phyloP scores from a whole-genome alignment of 2,329 filamentous ascomycete genomes.

The Esteya vermicola region DNA sequence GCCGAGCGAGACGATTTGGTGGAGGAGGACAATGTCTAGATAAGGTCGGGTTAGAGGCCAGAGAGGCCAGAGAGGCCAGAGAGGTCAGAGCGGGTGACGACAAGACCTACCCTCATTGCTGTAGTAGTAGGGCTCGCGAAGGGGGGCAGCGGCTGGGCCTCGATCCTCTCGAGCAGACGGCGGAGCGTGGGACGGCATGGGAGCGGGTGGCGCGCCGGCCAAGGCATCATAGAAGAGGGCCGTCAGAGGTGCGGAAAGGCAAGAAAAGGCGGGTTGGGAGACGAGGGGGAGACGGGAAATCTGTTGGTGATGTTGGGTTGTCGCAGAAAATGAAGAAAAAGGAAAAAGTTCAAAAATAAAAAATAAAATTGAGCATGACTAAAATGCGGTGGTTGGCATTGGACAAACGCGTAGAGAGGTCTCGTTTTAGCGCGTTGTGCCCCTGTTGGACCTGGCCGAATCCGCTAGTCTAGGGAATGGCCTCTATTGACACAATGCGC shows the following conservation, averaged over 20 bases:
- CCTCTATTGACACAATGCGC: no score
- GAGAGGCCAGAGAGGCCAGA: no score
- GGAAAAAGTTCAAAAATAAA: neutral
- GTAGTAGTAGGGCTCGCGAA: constrained; percentile 33
- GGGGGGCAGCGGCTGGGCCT: constrained; percentile 13
- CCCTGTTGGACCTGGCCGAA: no score
- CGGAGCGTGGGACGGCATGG: constrained; percentile 22
- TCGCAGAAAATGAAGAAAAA: neutral
- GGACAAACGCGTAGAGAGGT: constrained; percentile 11
- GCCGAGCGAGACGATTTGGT: constrained; percentile 60
- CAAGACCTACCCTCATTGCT: constrained; percentile 40
- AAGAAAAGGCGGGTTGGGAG: no score
- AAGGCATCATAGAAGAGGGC: constrained; percentile 19
- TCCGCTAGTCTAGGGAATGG: no score
- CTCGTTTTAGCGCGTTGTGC: constrained; percentile 10
- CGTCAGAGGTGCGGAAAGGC: neutral
- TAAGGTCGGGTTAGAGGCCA: constrained; percentile 2
- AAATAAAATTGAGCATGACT: neutral
- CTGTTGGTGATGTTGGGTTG: no score
- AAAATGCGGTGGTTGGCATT: no score
- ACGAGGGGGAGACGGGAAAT: no score
- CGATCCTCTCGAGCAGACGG: constrained; percentile 21
- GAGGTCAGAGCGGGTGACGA: no score
- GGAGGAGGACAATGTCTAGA: constrained; percentile 66
- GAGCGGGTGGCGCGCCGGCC: constrained; percentile 17